phyloP scores from a whole-genome alignment of 495 filamentous ascomycete genomes.

The Margaritispora aquatica region DNA sequence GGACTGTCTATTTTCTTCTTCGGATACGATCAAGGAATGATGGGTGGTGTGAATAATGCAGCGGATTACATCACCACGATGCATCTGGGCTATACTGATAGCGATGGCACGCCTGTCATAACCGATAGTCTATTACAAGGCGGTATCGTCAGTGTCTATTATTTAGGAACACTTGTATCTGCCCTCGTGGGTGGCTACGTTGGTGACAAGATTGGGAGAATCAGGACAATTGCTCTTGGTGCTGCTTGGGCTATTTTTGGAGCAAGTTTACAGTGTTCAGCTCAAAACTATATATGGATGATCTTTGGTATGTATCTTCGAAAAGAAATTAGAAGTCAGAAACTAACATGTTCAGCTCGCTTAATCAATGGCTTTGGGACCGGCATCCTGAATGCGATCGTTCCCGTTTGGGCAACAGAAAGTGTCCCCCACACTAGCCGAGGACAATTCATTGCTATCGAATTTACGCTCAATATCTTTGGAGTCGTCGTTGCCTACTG shows the following conservation, averaged over 20 bases:
- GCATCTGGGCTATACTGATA: constrained; percentile 55
- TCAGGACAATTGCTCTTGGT: constrained; percentile 54
- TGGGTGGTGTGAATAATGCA: constrained; percentile 66
- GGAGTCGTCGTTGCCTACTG: constrained; percentile 69
- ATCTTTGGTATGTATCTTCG: constrained; percentile 55
- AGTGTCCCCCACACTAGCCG: constrained; percentile 57
- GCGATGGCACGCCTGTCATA: constrained; percentile 40
- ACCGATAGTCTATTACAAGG: constrained; percentile 59
- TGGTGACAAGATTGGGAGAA: constrained; percentile 55
- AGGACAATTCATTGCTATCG: constrained; percentile 65
- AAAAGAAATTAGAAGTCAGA: neutral
- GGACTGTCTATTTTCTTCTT: constrained; percentile 34
- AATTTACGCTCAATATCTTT: constrained; percentile 69
- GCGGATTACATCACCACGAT: constrained; percentile 60
- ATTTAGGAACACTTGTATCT: constrained; percentile 59
- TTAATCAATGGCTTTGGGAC: constrained; percentile 48
- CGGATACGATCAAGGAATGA: constrained; percentile 44
- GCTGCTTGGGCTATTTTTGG: constrained; percentile 52
- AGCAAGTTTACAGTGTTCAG: constrained; percentile 53
- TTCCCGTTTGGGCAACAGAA: constrained; percentile 23
- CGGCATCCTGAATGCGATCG: constrained; percentile 28
- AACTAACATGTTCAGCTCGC: constrained; percentile 29
- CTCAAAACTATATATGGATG: constrained; percentile 67
- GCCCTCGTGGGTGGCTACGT: constrained; percentile 54
- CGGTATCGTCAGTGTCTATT: constrained; percentile 65